Base-by-base conservation (phyloP, 2,329 filamentous ascomycete species). In the Alternaria triticina region DNA sequence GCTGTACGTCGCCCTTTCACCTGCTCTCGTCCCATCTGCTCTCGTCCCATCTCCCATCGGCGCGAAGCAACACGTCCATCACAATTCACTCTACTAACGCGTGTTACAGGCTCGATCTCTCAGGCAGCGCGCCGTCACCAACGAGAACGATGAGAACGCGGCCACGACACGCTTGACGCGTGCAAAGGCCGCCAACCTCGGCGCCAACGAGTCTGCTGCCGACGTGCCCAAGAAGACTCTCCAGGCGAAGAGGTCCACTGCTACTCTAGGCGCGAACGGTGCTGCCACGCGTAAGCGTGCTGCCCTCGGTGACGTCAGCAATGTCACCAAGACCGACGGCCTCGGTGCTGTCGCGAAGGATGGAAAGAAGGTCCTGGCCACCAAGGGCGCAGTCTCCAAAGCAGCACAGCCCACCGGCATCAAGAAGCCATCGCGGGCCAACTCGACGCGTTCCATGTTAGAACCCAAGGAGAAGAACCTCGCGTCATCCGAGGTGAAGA, bases 71-170 rank as follows among this genome's bases (percentile, higher is more conserved):
- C 52, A 47, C 44, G 54, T 44, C 50, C 23, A 10, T n/a, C 17
- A 63, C 50, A 17, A 46, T 28, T 44, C 57, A 54, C 30, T 68
- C 68, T 66, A 75, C 80, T 84, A 85, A 86, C 81, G 72, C 66
- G 67, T 71, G 51, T 65, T 70, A 76, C 54, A 90, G 91, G 87
- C 86, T 85, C 91, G 92, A 82, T 85, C 88, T 79, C 85, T 89
- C 76, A 88, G 91, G 82, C 87, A 89, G 80, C 91, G 94, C 83
- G 87, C 89, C 80, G 87, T 91, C 75, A 91, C 91, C 70, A 96
- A 96, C 82, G 94, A 97, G 85, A 97, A 97, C 79, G 95, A 97
- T 80, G 96, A 97, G 85, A 97, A 97, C 80, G 82, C 81, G 62
- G 82, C 85, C 62, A 89, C 91, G 65, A 93, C 91, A 83, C 93